Percentiles rank a stretch among this genome's conserved stretches.
Evolutionary conservation across 2,329 filamentous ascomycete species (phyloP).

Genomic region (Neocatenulostroma microsporum): DNA sequence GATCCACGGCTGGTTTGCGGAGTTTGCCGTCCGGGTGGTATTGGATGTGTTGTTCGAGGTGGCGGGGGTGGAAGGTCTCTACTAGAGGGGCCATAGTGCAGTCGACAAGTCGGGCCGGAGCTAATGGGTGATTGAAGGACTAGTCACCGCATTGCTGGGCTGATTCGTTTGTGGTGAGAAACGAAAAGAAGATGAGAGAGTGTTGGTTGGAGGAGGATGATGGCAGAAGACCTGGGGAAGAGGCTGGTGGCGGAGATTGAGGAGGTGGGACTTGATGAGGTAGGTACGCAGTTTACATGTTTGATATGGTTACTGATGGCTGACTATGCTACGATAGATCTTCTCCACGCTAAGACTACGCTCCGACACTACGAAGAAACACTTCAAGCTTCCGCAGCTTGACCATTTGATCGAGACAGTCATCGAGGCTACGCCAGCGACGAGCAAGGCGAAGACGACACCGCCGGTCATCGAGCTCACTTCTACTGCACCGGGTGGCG

Average conservation of each 20-base stretch:
- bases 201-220: slow-evolving; percentile 15
- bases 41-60: slow-evolving; percentile 47
- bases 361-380: slow-evolving; percentile 10
- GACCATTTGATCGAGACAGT: slow-evolving; percentile 32
- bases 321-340: slow-evolving; percentile 27
- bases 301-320: slow-evolving; percentile 8
- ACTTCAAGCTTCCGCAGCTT: slow-evolving; percentile 40
- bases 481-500: slow-evolving; percentile 43
- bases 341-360: slow-evolving; percentile 32
- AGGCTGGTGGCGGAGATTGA: slow-evolving; percentile 46
- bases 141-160: neutral
- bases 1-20: slow-evolving; percentile 46
- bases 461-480: slow-evolving; percentile 47
- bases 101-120: neutral
- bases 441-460: slow-evolving; percentile 10
- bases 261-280: slow-evolving; percentile 45
- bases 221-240: slow-evolving; percentile 44
- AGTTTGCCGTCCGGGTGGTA: slow-evolving; percentile 43
- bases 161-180: slow-evolving; percentile 1
- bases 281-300: slow-evolving; percentile 23
- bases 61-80: slow-evolving; percentile 45
- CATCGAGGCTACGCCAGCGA: slow-evolving; percentile 7
- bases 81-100: slow-evolving; percentile 48
- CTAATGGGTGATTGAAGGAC: neutral
- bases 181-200: slow-evolving; percentile 1